Conservation (phyloP, 495 filamentous ascomycete species). For the Tuber magnatum region DNA sequence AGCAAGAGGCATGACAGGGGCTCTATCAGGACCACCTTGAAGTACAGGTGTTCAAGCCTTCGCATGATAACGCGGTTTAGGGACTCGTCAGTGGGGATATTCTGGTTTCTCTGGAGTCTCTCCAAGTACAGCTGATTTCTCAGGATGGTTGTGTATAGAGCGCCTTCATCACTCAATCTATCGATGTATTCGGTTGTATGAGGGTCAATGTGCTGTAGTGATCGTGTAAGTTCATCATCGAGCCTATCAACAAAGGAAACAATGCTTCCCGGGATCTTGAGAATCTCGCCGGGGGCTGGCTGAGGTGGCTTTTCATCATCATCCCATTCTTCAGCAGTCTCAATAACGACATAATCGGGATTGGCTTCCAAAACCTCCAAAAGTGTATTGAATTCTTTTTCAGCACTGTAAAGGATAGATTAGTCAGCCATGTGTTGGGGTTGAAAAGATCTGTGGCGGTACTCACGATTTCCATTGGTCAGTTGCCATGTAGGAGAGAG, state of each 20-base stretch:
- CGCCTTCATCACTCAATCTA: slow-evolving; percentile 78
- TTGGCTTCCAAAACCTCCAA: slow-evolving; percentile 72
- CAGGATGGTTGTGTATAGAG: slow-evolving; percentile 87
- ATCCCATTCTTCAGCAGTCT: slow-evolving; percentile 95
- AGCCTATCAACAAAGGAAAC: slow-evolving; percentile 92
- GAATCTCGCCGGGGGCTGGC: slow-evolving; percentile 60
- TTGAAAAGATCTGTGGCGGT: not conserved
- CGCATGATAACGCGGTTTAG: slow-evolving; percentile 89
- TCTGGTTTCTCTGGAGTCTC: slow-evolving; percentile 40
- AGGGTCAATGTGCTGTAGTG: slow-evolving; percentile 91
- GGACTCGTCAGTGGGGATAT: slow-evolving; percentile 59
- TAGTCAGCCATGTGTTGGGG: slow-evolving; percentile 14
- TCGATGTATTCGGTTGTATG: slow-evolving; percentile 99
- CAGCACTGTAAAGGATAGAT: slow-evolving; percentile 48
- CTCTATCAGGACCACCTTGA: slow-evolving; percentile 59
- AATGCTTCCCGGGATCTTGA: slow-evolving; percentile 82
- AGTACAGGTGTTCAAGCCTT: slow-evolving; percentile 93
- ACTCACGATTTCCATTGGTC: slow-evolving; percentile 87
- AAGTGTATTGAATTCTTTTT: slow-evolving; percentile 71
- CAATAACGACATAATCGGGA: slow-evolving; percentile 70
- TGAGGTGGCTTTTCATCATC: slow-evolving; percentile 89
- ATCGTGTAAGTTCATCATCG: slow-evolving; percentile 94
- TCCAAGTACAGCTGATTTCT: slow-evolving; percentile 82
- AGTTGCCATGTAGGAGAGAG: slow-evolving; percentile 76
- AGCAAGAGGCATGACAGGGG: slow-evolving; percentile 35